Base-by-base conservation (phyloP, 1,284 basidiomycete genomes). In the Bjerkandera adusta region DNA sequence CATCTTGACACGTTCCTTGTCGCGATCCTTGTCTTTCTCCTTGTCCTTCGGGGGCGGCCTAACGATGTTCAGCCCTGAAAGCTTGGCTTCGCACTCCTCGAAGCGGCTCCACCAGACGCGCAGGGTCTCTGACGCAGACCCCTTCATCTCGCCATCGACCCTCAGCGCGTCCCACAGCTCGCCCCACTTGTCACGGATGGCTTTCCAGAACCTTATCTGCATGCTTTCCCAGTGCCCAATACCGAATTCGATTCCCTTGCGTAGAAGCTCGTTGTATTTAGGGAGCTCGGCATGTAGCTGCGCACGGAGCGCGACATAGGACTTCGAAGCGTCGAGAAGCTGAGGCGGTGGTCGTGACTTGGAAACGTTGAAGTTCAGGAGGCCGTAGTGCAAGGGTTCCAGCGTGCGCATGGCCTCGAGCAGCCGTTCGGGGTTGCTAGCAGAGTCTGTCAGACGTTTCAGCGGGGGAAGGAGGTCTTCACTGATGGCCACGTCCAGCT, bases 121-220 rank as follows among this genome's bases (percentile, higher is more conserved):
- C 30, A 79, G 58, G n/a, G 85, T 88, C 66, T 87, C 83, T 35
- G 72, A 73, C 11, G 73, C 73, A 5, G 81, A 81, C 0, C 73
- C 78, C 49, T 82, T 83, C 60, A 78, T 70, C 68, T 88, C 86
- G 5, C 81, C 85, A 32, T 89, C 85, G 8, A 88, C 82, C 29
- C 79, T 72, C 34, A 90, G 68, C 56, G 85, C 84, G 47, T 89
- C 83, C 88, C 88, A 90, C 15, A 90, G 66, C n/a, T 81, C 79
- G 1, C 71, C 72, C 88, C 88, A 91, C 30, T 74, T 67, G 41
- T 79, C 77, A 34, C 75, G 70, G 5, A 83, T 72, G 32, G 76
- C 75, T 18, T 60, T 51, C 68, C 78, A 90, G 55, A 83, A 87
- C 13, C 65, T 60, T 2, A 69, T 69, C 61, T 90, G 86, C 53